Conservation (phyloP, 495 filamentous ascomycete species). For the Xylaria palmicola region DNA sequence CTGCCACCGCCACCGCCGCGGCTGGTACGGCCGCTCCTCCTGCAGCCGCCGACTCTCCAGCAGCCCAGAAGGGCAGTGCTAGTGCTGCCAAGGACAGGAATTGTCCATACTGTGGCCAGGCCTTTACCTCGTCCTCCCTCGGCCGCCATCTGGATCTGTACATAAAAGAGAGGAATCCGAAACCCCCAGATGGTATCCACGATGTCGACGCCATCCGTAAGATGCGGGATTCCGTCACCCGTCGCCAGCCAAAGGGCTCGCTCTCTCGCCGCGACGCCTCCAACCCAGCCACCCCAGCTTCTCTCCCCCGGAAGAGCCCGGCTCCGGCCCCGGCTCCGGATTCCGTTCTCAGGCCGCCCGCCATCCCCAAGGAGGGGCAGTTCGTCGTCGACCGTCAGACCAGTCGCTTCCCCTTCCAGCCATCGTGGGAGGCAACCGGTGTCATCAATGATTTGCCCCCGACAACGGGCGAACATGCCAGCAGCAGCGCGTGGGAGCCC, state of each 20-base stretch:
- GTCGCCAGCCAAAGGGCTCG: conserved; percentile 69
- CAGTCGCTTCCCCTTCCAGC: conserved; percentile 55
- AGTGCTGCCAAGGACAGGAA: conserved; percentile 68
- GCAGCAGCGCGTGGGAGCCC: conserved; percentile 17
- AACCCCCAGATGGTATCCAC: conserved; percentile 79
- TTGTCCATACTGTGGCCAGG: conserved; percentile 81
- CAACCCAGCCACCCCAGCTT: conserved; percentile 45
- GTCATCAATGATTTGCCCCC: conserved; percentile 75
- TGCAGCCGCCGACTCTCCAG: conserved; percentile 31
- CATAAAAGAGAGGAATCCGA: conserved; percentile 83
- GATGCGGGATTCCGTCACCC: conserved; percentile 77
- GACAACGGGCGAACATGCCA: conserved; percentile 30
- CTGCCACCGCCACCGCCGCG: conserved; percentile 7
- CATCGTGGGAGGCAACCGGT: conserved; percentile 70
- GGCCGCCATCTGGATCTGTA: conserved; percentile 90
- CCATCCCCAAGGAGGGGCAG: conserved; percentile 36
- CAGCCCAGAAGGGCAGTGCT: conserved; percentile 37
- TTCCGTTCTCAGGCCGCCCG: conserved; percentile 24
- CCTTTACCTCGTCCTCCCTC: conserved; percentile 89
- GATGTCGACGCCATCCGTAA: conserved; percentile 83
- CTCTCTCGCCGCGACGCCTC: conserved; percentile 50
- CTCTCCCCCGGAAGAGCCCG: conserved; percentile 31
- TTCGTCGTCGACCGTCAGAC: conserved; percentile 52
- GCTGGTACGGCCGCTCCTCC: conserved; percentile 24
- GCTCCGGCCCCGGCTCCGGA: conserved; percentile 20